phyloP scores from a whole-genome alignment of 2,329 filamentous ascomycete species.

The Calonectria henricotiae region DNA sequence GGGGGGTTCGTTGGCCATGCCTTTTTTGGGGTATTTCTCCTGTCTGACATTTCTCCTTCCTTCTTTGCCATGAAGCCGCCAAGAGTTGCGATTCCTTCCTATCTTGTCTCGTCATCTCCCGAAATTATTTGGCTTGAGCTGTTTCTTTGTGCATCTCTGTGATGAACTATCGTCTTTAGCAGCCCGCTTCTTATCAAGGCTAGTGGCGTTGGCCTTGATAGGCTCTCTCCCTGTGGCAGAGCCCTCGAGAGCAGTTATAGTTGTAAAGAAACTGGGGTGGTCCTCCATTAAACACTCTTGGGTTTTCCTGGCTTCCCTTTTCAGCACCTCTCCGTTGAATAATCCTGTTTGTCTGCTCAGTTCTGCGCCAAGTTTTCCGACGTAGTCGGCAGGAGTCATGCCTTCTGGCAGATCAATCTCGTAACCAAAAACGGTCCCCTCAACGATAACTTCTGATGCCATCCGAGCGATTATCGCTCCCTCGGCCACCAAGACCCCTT shows the following conservation, averaged over 20 bases:
- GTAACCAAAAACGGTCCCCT: not conserved
- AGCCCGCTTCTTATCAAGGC: conserved; percentile 4
- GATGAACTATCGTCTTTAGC: not conserved
- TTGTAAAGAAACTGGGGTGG: not conserved
- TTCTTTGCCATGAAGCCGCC: not conserved
- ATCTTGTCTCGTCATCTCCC: not conserved
- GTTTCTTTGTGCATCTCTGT: not conserved
- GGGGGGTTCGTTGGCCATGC: not conserved
- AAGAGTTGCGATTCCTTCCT: conserved; percentile 9
- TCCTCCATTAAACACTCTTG: not conserved
- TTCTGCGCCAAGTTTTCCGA: not conserved
- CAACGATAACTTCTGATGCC: not conserved
- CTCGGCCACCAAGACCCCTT: not conserved
- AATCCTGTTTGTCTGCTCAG: not conserved
- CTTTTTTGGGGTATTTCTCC: conserved; percentile 8
- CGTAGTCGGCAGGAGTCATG: not conserved
- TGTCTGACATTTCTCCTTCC: not conserved
- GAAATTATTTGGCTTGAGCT: not conserved
- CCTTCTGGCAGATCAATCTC: not conserved
- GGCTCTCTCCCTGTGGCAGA: not conserved
- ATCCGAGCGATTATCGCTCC: no score
- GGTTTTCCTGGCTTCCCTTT: not conserved
- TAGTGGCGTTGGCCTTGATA: not conserved
- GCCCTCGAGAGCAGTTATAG: not conserved
- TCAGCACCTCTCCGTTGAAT: not conserved